These are phyloP conservation scores for Aspergillus leporis DNA, from an alignment of 495 filamentous ascomycete species.

Conservation along the genomic window DNA sequence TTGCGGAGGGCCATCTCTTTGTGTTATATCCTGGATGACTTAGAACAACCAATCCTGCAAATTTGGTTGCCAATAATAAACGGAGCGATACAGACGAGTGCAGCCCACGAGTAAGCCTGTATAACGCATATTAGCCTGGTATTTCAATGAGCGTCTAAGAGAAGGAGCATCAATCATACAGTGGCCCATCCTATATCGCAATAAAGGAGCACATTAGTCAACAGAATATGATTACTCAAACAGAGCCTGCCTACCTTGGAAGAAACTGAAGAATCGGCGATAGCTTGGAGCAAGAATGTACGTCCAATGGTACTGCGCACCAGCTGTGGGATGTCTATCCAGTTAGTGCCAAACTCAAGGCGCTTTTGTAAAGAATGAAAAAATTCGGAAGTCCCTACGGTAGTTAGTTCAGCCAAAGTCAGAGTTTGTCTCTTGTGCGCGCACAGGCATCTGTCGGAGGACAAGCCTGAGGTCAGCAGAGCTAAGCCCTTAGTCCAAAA, in stretches of 20 bases:
- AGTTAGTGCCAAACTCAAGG: neutral
- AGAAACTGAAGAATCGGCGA: constrained; percentile 43
- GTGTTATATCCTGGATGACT: constrained; percentile 41
- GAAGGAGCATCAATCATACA: constrained; percentile 15
- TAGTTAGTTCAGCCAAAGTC: constrained; percentile 36
- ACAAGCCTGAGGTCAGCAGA: neutral
- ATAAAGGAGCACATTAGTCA: neutral
- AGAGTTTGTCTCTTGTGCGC: neutral
- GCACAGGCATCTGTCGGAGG: neutral
- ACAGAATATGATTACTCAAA: constrained; percentile 25
- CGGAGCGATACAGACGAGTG: constrained; percentile 44
- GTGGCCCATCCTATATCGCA: constrained; percentile 30
- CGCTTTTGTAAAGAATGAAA: neutral
- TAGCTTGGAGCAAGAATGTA: constrained; percentile 41
- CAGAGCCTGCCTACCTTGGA: constrained; percentile 37
- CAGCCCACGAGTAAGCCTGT: constrained; percentile 38
- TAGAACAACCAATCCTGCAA: constrained; percentile 46
- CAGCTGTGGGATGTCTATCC: constrained; percentile 32
- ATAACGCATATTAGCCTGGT: constrained; percentile 36
- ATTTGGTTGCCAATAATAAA: constrained; percentile 54
- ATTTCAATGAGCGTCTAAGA: constrained; percentile 35
- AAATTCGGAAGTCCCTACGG: constrained; percentile 20
- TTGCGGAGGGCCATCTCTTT: constrained; percentile 43
- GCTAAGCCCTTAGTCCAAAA: neutral
- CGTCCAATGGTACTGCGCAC: constrained; percentile 51